These are phyloP conservation scores for Eurotiales sp. DNA, from an alignment of 2,329 filamentous ascomycete species.

Conservation along the genomic window DNA sequence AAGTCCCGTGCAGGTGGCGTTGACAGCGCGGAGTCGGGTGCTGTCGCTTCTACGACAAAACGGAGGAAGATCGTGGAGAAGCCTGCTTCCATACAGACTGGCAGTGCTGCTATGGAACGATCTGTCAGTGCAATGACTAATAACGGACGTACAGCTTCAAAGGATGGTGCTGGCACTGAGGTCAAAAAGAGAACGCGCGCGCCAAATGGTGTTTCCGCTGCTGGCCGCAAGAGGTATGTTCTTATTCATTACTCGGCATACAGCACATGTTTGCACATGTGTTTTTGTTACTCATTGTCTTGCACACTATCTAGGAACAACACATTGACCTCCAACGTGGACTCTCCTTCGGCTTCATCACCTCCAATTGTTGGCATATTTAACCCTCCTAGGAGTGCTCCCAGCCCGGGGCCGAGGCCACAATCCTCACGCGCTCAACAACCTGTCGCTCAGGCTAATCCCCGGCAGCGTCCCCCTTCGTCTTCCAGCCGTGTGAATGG, in stretches of 20 bases:
- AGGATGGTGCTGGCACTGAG: constrained; percentile 69
- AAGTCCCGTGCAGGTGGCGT: constrained; percentile 44
- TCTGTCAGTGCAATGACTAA: constrained; percentile 34
- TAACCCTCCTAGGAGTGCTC: constrained; percentile 53
- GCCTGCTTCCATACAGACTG: constrained; percentile 33
- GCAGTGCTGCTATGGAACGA: constrained; percentile 36
- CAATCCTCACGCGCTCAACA: constrained; percentile 69
- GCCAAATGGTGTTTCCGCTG: constrained; percentile 59
- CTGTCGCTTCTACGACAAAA: constrained; percentile 57
- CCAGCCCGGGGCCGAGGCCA: constrained; percentile 62
- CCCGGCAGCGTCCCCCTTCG: constrained; percentile 56
- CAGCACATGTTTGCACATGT: background rate
- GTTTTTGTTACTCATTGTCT: background rate
- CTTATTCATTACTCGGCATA: no score
- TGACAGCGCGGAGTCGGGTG: constrained; percentile 20
- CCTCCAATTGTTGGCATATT: constrained; percentile 71
- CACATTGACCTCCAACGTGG: constrained; percentile 48
- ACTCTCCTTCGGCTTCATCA: constrained; percentile 68
- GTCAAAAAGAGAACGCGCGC: constrained; percentile 70
- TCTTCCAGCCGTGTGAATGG: constrained; percentile 59
- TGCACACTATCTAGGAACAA: constrained; percentile 35
- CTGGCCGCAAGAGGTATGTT: constrained; percentile 69
- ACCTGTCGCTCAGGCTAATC: constrained; percentile 64
- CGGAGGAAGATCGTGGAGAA: constrained; percentile 74
- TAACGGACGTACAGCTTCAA: constrained; percentile 34